A percentile compares a stretch with the other conserved stretches of the same genome.
Evolutionary conservation across 805 yeast species (phyloP).

Genomic region (Trichomonascus vanleenenianus): DNA sequence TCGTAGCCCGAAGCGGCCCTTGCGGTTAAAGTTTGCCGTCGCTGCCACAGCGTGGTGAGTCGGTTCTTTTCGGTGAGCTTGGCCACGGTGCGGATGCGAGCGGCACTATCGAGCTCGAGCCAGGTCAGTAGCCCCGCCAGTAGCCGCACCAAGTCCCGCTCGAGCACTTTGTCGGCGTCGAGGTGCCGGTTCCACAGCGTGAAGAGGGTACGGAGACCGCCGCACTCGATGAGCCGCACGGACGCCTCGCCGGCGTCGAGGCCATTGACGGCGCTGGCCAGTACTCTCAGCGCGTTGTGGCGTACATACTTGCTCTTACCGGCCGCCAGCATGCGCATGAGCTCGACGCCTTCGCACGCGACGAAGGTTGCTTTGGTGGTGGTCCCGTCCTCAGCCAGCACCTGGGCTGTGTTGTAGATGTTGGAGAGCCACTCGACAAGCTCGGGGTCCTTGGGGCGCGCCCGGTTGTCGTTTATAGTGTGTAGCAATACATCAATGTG

Average conservation of each 20-base stretch:
- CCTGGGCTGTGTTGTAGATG: constrained; percentile 4
- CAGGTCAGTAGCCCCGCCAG: constrained; percentile 8
- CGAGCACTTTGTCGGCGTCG: background rate
- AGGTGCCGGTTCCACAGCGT: background rate
- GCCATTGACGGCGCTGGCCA: constrained; percentile 4
- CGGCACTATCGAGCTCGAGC: constrained; percentile 10
- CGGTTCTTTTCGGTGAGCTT: too few species aligned
- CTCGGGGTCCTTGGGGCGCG: background rate
- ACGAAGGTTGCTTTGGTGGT: constrained; percentile 7
- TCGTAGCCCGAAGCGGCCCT: background rate
- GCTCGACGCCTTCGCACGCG: constrained; percentile 17
- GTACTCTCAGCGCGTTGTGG: constrained; percentile 8
- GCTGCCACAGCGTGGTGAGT: background rate
- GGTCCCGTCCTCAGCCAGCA: constrained; percentile 1
- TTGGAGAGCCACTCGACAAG: constrained; percentile 9
- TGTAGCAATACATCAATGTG: background rate
- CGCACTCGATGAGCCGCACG: constrained; percentile 7
- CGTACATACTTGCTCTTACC: constrained; percentile 5
- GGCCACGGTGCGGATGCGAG: too few species aligned
- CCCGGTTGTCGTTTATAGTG: background rate
- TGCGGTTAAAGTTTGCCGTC: background rate
- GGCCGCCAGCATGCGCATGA: constrained; percentile 11
- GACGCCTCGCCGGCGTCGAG: constrained; percentile 5
- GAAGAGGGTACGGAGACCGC: constrained; percentile 13
- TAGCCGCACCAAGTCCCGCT: constrained; percentile 4